A percentile compares a stretch with the other conserved stretches of the same genome.
phyloP scores from a whole-genome alignment of 2,329 filamentous ascomycete species.

The Claviceps pazoutovae region DNA sequence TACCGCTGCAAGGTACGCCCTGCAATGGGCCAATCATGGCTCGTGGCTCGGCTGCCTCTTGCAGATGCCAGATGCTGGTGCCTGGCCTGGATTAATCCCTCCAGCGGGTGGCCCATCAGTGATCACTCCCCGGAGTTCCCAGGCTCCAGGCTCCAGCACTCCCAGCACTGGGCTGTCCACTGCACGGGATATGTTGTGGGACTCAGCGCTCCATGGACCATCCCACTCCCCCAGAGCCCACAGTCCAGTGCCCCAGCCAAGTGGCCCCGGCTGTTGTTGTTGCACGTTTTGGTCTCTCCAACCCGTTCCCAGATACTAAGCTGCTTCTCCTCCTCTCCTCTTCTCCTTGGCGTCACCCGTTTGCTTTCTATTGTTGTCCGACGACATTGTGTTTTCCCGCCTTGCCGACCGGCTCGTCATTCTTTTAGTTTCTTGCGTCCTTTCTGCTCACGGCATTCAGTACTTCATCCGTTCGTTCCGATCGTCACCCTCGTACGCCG shows the following conservation, averaged over 20 bases:
- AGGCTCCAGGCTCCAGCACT: too few species aligned
- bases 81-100: too few species aligned
- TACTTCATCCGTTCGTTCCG: slow-evolving; percentile 24
- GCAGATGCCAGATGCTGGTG: too few species aligned
- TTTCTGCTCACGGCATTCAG: slow-evolving; percentile 11
- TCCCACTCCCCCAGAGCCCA: not conserved
- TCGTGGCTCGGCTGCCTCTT: not conserved
- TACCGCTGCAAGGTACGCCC: slow-evolving; percentile 6
- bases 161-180: not conserved
- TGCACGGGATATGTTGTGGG: not conserved
- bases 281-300: slow-evolving; percentile 3
- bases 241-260: not conserved
- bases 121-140: too few species aligned
- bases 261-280: not conserved
- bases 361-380: slow-evolving; percentile 21
- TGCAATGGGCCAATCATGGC: not conserved
- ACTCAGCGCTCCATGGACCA: not conserved
- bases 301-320: slow-evolving; percentile 11
- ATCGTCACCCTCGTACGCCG: not conserved
- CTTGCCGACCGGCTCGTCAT: slow-evolving; percentile 45
- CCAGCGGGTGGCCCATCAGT: too few species aligned
- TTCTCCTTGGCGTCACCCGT: slow-evolving; percentile 19
- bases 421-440: slow-evolving; percentile 28
- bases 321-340: slow-evolving; percentile 11
- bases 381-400: slow-evolving; percentile 21